Conservation (phyloP, 345 rosid species). For the Alliaria petiolata region DNA sequence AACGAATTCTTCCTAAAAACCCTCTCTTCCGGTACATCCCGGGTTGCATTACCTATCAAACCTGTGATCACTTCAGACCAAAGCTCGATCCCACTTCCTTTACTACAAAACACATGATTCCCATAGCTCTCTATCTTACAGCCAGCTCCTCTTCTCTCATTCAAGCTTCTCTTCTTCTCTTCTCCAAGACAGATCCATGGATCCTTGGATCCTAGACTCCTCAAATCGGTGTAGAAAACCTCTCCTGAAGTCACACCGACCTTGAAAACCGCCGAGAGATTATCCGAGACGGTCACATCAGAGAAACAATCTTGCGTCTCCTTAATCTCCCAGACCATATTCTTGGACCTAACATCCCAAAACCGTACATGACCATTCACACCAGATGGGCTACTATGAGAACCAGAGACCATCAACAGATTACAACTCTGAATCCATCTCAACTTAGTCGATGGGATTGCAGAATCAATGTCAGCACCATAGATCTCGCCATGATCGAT, state of each 20-base stretch:
- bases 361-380: slow-evolving; percentile 60
- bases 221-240: slow-evolving; percentile 58
- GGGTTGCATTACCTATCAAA: slow-evolving; percentile 27
- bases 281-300: slow-evolving; percentile 71
- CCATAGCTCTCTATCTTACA: slow-evolving; percentile 78
- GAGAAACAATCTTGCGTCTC: slow-evolving; percentile 83
- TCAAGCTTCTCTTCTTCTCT: slow-evolving; percentile 44
- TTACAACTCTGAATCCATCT: slow-evolving; percentile 60
- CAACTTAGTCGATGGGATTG: slow-evolving; percentile 76
- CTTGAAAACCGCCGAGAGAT: slow-evolving; percentile 60
- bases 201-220: slow-evolving; percentile 46
- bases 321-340: slow-evolving; percentile 67
- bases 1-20: slow-evolving; percentile 68
- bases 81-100: slow-evolving; percentile 61
- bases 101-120: slow-evolving; percentile 73
- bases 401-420: slow-evolving; percentile 81
- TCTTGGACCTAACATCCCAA: slow-evolving; percentile 83
- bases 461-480: slow-evolving; percentile 74
- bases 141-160: slow-evolving; percentile 75
- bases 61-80: slow-evolving; percentile 80
- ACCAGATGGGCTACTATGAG: slow-evolving; percentile 84
- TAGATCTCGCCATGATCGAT: slow-evolving; percentile 68
- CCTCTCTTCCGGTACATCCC: slow-evolving; percentile 44
- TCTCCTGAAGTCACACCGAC: slow-evolving; percentile 79
- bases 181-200: slow-evolving; percentile 74